A percentile compares a stretch with the other conserved stretches of the same genome.
These are phyloP conservation scores for Entomortierella chlamydospora DNA, from an alignment of 192 early-diverging fungal species.

Conservation along the genomic window DNA sequence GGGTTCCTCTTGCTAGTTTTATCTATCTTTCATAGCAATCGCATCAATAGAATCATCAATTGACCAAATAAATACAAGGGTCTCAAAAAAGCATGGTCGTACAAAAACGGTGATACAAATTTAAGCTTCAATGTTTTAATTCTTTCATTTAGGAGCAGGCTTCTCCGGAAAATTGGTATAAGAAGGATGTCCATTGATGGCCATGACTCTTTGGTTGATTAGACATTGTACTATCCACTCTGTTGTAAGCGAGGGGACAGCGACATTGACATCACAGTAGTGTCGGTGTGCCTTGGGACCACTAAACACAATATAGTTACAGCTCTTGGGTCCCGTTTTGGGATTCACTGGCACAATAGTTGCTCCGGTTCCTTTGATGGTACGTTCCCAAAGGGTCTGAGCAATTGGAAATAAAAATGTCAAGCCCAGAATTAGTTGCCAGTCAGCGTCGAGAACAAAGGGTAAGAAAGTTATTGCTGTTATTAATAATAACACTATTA, in stretches of 20 bases:
- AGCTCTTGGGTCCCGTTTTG: constrained; percentile 12
- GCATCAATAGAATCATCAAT: too few relatives aligned
- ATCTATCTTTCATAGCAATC: too few relatives aligned
- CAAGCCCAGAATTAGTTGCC: not conserved
- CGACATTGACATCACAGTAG: not conserved
- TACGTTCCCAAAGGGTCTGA: constrained; percentile 6
- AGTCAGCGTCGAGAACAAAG: not conserved
- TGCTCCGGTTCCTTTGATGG: constrained; percentile 27
- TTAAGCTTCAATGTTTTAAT: not conserved
- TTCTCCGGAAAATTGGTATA: constrained; percentile 12
- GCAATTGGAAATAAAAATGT: not conserved
- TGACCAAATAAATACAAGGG: too few relatives aligned
- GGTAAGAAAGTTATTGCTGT: too few relatives aligned
- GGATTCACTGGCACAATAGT: constrained; percentile 10
- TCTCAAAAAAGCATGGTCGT: too few relatives aligned
- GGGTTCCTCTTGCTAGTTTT: too few relatives aligned
- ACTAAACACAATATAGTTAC: constrained; percentile 27
- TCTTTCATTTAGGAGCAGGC: too few relatives aligned
- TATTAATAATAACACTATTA: not conserved
- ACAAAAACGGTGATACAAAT: too few relatives aligned
- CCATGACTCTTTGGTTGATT: constrained; percentile 37
- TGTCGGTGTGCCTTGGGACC: not conserved
- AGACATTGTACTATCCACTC: constrained; percentile 47
- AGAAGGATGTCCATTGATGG: constrained; percentile 19
- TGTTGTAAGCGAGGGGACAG: constrained; percentile 1